phyloP scores from a whole-genome alignment of 2,329 filamentous ascomycete genomes.

The Talaromyces sp. region DNA sequence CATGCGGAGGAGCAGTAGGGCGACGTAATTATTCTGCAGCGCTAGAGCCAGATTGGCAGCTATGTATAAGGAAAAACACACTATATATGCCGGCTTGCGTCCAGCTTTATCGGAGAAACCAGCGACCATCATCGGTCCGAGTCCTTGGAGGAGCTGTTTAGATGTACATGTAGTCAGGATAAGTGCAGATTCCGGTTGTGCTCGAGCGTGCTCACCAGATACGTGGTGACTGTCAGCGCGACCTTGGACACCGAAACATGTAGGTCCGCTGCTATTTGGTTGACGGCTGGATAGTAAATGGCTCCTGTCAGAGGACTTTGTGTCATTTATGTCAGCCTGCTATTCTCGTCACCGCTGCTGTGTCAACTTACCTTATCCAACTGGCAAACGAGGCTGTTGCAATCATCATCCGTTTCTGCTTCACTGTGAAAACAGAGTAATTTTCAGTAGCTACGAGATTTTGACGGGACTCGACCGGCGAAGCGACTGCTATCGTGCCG shows the following conservation, averaged over 20 bases:
- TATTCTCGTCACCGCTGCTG: background rate
- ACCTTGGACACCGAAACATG: background rate
- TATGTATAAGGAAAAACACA: constrained; percentile 48
- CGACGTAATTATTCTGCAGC: constrained; percentile 32
- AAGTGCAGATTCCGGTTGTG: too few species aligned
- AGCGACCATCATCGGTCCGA: constrained; percentile 52
- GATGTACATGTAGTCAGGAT: too few species aligned
- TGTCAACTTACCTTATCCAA: constrained; percentile 1
- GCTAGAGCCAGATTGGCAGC: constrained; percentile 40
- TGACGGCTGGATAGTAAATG: constrained; percentile 1
- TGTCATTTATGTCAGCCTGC: background rate
- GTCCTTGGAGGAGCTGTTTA: constrained; percentile 42
- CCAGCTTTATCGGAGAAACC: constrained; percentile 51
- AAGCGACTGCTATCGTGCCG: background rate
- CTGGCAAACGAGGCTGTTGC: background rate
- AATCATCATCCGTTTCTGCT: constrained; percentile 9
- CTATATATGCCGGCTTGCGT: constrained; percentile 51
- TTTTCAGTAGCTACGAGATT: background rate
- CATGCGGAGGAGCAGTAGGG: constrained; percentile 35
- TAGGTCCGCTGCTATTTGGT: background rate
- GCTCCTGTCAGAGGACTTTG: background rate
- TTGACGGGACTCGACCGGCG: background rate
- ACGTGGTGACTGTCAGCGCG: constrained; percentile 1
- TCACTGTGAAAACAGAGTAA: constrained; percentile 3
- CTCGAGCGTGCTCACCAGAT: background rate